Evolutionary conservation across 768 basidiomycete species (phyloP).

Genomic region (Phaeotremella fagi): DNA sequence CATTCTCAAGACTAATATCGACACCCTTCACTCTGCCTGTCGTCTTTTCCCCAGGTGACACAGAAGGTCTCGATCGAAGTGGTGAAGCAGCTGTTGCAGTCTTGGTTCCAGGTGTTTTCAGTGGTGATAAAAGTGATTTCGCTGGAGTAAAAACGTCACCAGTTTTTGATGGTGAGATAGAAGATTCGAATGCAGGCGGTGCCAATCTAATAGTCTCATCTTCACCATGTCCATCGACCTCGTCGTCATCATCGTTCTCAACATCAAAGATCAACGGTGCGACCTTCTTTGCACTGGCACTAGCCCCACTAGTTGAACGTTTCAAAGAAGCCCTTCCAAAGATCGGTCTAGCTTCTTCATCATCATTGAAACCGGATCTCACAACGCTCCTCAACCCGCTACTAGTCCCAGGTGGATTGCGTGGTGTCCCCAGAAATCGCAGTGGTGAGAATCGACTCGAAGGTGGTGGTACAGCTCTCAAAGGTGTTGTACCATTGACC

Average conservation of each 20-base stretch:
- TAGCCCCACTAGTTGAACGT: background rate
- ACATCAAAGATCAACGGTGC: background rate
- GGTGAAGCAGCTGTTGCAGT: background rate
- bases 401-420: constrained; percentile 4
- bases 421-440: constrained; percentile 20
- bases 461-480: constrained; percentile 5
- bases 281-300: background rate
- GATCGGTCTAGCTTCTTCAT: constrained; percentile 15
- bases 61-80: background rate
- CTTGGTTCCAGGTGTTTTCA: background rate
- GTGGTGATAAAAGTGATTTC: background rate
- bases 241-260: background rate
- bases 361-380: constrained; percentile 3
- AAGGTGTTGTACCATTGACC: constrained; percentile 32
- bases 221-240: background rate
- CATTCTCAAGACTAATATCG: constrained; percentile 5
- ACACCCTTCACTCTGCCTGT: constrained; percentile 8
- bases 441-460: constrained; percentile 25
- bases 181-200: background rate
- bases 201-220: constrained; percentile 7
- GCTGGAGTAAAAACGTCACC: no score
- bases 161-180: no score
- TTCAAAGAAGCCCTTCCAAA: constrained; percentile 13
- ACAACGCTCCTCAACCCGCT: constrained; percentile 12
- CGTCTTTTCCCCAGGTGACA: background rate